Base-by-base conservation (phyloP, 768 basidiomycete species). In the Sporobolomyces phaffii region DNA sequence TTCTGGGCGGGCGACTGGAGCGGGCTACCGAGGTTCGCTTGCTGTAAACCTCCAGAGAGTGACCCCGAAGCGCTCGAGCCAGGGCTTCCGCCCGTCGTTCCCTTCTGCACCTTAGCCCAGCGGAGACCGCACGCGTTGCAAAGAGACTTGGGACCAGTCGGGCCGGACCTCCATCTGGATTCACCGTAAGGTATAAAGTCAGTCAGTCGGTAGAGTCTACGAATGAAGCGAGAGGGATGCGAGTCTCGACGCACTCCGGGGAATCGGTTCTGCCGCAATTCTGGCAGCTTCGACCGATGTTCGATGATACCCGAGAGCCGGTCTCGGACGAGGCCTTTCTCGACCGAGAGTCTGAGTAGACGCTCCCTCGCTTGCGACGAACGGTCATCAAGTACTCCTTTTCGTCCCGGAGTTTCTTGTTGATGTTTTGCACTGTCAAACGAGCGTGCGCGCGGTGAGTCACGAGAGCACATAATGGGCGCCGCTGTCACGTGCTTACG, bases 61-160 rank as follows among this genome's bases (percentile, higher is more conserved):
- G 47, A 48, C 28, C 44, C 28, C 28, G 47, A 45, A n/a, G 43
- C 33, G 51, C 49, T 36, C 43, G 59, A 54, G 24, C 28, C 40
- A 10, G 49, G 48, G 31, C 38, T 41, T 26, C 48, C 34, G 24
- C 44, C 34, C 28, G 45, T 24, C 15, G 11, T 10, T 53, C 29
- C 48, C 48, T 62, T 67, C 47, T 56, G 58, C 66, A 83, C 79
- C 79, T 96, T 94, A 33, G 92, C 92, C 88, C 89, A 93, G 58
- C 92, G 83, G 38, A 97, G 79, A 29, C 93, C 93, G 69, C 93
- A 97, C 3, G 93, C 91, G 77, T 97, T 97, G 81, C 94, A 98
- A 10, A 98, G 79, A 20, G 93, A 96, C 80, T 97, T 98, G 3
- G 91, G 89, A 36, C 94, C 94, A 64, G 84, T 82, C 2, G 93